Base-by-base conservation (phyloP, 2,329 filamentous ascomycete genomes). In the Penicillium sp. region DNA sequence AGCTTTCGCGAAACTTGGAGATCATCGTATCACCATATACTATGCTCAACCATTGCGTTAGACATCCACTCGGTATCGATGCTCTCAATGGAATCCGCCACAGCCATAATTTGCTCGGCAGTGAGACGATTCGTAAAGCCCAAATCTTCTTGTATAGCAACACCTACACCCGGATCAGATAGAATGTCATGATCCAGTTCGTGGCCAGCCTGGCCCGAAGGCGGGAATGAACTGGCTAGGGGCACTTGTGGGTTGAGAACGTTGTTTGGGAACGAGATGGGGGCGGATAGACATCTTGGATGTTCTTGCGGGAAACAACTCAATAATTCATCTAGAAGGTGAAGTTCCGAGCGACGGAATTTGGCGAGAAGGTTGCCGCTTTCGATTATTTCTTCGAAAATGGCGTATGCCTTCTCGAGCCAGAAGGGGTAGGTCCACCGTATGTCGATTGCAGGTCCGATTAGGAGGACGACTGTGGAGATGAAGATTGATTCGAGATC, bases 371-470 rank as follows among this genome's bases (percentile, higher is more conserved):
- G 66, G 42, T 81, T 82, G 0, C 80, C 79, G 29, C 73, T 73
- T 1, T 69, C 67, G 7, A 76, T 68, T 68, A 83, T 81, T 11
- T 79, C 78, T 23, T 80, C 76, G 3, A 82, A 71, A 5, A 82
- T 73, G 0, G 59, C 50, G 34, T 77, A 76, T 0, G 77, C 73
- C 33, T 75, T 78, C 2, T 77, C 71, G 0, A 79, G 59, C 70
- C 77, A 81, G 0, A 60, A 50, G 0, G 61, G 56, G 2, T 69
- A 69, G 39, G 71, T 67, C 23, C 77, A 75, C 6, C 61, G 59
- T 0, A 66, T 55, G 39, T 78, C 74, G 11, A 79, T 64, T 44
- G 70, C 61, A 0, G 76, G 61, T 28, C 42, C 59, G 33, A 61
- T 59, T 23, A 61, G 54, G 6, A 61, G 59, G 29, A 59, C 56